Conservation (phyloP, 1,284 basidiomycete genomes). For the Ustanciosporium gigantosporum region DNA sequence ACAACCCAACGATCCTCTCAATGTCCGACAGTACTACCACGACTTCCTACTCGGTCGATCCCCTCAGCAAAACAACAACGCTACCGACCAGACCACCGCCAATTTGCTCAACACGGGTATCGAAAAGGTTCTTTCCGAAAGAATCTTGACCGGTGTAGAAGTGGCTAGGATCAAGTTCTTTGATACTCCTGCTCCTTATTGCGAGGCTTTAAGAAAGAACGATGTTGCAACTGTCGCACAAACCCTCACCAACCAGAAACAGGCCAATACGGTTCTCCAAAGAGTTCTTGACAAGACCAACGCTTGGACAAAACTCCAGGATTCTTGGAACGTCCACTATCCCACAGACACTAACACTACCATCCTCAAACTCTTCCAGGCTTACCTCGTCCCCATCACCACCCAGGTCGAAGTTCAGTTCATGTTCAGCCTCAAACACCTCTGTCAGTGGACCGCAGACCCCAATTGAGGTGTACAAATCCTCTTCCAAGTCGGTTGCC, state of each 20-base stretch:
- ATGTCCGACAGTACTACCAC: constrained; percentile 1
- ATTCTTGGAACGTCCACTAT: background rate
- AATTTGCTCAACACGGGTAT: constrained; percentile 3
- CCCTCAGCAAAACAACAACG: background rate
- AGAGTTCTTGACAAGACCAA: constrained; percentile 8
- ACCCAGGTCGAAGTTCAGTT: constrained; percentile 4
- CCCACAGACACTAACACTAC: background rate
- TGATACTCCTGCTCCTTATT: background rate
- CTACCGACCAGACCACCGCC: background rate
- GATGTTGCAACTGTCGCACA: background rate
- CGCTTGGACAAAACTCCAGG: background rate
- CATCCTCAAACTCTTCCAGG: constrained; percentile 18
- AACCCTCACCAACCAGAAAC: constrained; percentile 2
- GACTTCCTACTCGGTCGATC: background rate
- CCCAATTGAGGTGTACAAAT: too few relatives aligned
- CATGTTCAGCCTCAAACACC: background rate
- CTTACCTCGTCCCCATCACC: constrained; percentile 27
- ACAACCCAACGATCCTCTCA: constrained; percentile 6
- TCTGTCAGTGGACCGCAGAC: too few relatives aligned
- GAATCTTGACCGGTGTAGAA: constrained; percentile 5
- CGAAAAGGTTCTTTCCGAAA: constrained; percentile 1
- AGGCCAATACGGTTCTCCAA: constrained; percentile 3
- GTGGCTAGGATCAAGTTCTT: constrained; percentile 12
- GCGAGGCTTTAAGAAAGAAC: background rate
- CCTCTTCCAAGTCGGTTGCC: too few relatives aligned